These are phyloP conservation scores for Metschnikowia kunwiensis DNA, from an alignment of 805 yeast species.

Conservation along the genomic window DNA sequence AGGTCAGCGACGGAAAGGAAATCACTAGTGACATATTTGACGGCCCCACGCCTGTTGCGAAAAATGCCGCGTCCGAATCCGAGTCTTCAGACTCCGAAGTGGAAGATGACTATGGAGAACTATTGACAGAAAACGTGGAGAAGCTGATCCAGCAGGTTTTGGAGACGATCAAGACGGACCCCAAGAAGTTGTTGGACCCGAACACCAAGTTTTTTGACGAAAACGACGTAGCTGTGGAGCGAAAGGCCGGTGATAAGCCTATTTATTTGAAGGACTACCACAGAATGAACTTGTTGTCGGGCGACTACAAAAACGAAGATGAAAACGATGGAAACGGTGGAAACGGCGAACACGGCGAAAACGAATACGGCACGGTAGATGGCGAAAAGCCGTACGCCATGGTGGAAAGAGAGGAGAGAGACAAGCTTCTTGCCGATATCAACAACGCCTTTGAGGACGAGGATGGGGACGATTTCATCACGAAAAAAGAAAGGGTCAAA, in stretches of 20 bases:
- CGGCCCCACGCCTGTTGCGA: too few species aligned
- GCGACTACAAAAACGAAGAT: conserved; percentile 54
- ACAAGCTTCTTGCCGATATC: conserved; percentile 71
- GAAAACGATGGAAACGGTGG: too few species aligned
- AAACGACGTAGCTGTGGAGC: conserved; percentile 37
- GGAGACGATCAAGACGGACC: conserved; percentile 64
- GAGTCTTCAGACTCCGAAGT: conserved; percentile 52
- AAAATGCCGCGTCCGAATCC: too few species aligned
- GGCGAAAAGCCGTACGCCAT: conserved; percentile 68
- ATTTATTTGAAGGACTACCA: conserved; percentile 90
- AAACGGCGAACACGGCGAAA: too few species aligned
- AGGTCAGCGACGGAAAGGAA: too few species aligned
- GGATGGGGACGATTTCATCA: conserved; percentile 50
- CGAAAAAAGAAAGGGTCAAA: conserved; percentile 47
- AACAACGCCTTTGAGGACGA: conserved; percentile 55
- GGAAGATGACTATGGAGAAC: conserved; percentile 90
- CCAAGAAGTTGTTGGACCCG: conserved; percentile 64
- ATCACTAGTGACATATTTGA: too few species aligned
- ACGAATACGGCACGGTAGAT: conserved; percentile 42
- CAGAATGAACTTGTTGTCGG: conserved; percentile 73
- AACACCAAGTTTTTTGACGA: conserved; percentile 71
- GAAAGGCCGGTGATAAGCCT: conserved; percentile 50
- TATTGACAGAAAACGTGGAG: conserved; percentile 84
- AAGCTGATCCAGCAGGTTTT: conserved; percentile 71
- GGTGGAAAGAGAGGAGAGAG: conserved; percentile 73